Conservation (phyloP, 805 yeast species). For the Candida ascalaphidarum region DNA sequence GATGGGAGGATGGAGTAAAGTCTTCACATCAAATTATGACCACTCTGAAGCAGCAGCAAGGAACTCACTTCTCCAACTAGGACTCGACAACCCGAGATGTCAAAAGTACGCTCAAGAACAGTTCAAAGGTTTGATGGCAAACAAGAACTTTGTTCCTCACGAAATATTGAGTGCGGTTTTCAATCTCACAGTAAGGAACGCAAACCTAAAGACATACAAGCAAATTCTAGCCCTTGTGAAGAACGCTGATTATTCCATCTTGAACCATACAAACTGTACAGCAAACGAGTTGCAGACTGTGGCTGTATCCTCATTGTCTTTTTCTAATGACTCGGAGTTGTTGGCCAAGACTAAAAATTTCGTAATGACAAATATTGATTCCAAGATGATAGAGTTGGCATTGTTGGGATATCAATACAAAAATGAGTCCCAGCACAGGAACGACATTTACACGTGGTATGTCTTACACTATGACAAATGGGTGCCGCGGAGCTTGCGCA, state of each 20-base stretch:
- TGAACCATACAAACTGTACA: constrained; percentile 25
- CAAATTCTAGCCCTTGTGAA: constrained; percentile 46
- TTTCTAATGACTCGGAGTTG: constrained; percentile 34
- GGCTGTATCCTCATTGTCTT: constrained; percentile 50
- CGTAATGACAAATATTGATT: constrained; percentile 48
- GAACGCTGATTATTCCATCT: constrained; percentile 36
- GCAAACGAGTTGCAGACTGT: constrained; percentile 41
- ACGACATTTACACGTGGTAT: constrained; percentile 51
- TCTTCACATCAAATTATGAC: constrained; percentile 8
- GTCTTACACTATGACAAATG: constrained; percentile 42
- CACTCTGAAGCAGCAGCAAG: constrained; percentile 36
- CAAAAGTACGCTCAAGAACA: constrained; percentile 27
- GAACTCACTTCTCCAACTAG: constrained; percentile 34
- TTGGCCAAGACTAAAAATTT: constrained; percentile 49
- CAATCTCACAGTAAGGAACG: constrained; percentile 28
- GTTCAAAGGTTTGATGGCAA: constrained; percentile 38
- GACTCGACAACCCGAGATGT: constrained; percentile 16
- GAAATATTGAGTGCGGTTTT: constrained; percentile 40
- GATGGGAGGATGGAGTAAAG: constrained; percentile 19
- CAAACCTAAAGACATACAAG: constrained; percentile 48
- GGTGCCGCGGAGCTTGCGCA: constrained; percentile 37
- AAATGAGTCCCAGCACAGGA: constrained; percentile 16
- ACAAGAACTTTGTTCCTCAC: constrained; percentile 39
- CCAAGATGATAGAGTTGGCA: constrained; percentile 45
- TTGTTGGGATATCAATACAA: constrained; percentile 45